Conservation (phyloP, 2,329 filamentous ascomycete genomes). For the Aureobasidium mangrovei region DNA sequence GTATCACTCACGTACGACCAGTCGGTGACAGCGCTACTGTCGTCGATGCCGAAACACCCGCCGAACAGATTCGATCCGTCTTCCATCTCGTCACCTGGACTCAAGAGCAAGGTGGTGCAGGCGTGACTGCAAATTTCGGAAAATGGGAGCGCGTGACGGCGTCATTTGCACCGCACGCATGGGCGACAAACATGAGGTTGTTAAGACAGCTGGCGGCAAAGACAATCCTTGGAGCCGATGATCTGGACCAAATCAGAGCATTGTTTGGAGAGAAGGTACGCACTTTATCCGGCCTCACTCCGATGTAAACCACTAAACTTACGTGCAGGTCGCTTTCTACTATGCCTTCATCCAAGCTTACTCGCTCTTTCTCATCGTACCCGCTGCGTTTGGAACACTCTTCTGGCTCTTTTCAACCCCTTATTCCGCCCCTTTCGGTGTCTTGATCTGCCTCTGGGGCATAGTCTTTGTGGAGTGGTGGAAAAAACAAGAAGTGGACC, state of each 20-base stretch:
- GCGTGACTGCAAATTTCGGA: background rate
- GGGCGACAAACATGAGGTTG: background rate
- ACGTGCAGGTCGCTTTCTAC: background rate
- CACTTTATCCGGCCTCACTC: background rate
- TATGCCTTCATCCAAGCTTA: conserved; percentile 5
- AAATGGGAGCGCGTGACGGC: conserved; percentile 1
- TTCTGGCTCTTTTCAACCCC: conserved; percentile 3
- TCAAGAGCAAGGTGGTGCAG: conserved; percentile 5
- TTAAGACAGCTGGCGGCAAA: background rate
- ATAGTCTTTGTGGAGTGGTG: conserved; percentile 8
- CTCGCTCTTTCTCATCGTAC: background rate
- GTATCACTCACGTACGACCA: background rate
- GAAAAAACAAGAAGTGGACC: conserved; percentile 3
- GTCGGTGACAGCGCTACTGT: background rate
- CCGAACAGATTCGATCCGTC: background rate
- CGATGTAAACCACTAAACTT: background rate
- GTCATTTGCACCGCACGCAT: conserved; percentile 1
- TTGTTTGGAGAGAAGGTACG: conserved; percentile 1
- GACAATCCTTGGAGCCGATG: background rate
- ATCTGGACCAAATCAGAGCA: conserved; percentile 7
- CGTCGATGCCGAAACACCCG: background rate
- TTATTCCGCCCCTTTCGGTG: background rate
- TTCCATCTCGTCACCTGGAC: conserved; percentile 7
- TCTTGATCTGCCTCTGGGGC: background rate
- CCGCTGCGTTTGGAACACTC: background rate